Base-by-base conservation (phyloP, 495 filamentous ascomycete species). In the Aspergillus homomorphus region DNA sequence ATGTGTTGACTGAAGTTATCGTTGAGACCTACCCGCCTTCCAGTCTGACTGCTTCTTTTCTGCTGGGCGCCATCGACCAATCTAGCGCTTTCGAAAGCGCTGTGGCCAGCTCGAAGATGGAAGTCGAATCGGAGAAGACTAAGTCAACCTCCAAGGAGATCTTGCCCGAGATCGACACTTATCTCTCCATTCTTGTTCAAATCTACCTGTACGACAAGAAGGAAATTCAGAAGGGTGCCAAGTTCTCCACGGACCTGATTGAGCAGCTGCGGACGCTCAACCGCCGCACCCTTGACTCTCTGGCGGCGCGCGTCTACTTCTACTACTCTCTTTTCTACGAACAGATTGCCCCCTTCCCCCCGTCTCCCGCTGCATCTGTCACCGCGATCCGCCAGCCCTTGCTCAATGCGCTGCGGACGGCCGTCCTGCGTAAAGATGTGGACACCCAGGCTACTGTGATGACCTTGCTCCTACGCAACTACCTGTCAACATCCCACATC, bases 401-500 rank as follows among this genome's bases (percentile, higher is more conserved):
- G 38, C 83, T 98, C 49, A 83, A 89, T 51, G 95, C 94, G 22
- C 86, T 98, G 45, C 85, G 95, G 64, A 97, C 92, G 43, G 89
- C 94, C 28, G 92, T 96, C 15, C 81, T 98, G 22, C 88, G 95
- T 54, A 97, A 98, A 76, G 94, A 98, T 75, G 82, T 90, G 62
- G 94, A 98, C 59, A 96, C 91, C 19, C 94, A 97, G 77, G 91
- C 94, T 23, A 92, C 92, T 7, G 90, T 96, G 59, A 96, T 93
- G 68, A 93, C 92, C 2, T 81, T 98, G 48, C 84, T 98, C 23
- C 88, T 98, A 60, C 92, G 94, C 61, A 98, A 93, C 73, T 98
- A 98, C 70, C 85, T 98, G 61, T 86, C 88, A 23, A 98, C 95
- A 14, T 96, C 95, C 46, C 92, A 98, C 72, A 96, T 98, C 73